Evolutionary conservation across 2,329 filamentous ascomycete genomes (phyloP), one percentile per base, ranked within the genome.

Genomic region (Clonostachys byssicola): DNA sequence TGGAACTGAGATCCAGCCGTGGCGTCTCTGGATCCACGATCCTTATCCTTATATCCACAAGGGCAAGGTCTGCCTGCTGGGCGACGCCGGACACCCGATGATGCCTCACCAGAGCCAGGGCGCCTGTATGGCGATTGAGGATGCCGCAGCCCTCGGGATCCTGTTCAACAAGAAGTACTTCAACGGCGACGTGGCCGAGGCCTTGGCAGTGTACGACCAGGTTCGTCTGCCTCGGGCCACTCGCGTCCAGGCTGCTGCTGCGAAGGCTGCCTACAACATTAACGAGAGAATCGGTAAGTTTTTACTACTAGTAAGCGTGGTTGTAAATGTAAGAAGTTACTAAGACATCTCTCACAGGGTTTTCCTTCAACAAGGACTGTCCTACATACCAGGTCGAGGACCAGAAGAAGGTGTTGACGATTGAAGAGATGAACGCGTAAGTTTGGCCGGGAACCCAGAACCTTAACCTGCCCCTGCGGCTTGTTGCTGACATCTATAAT

Each of bases 61-160:
- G 53, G 65, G 62, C 12, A 69, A 62, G 23, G 74, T 75, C 1
- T 83, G 78, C 46, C 63, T 88, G 1, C 59, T 88, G 12, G 85
- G 85, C 5, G 85, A 88, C 57, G 84, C 85, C 9, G 83, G 73
- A 3, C 83, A 86, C 55, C 83, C 83, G 63, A 85, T 85, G 80
- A 80, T 86, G 77, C 82, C 83, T 2, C 75, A 88, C 56, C 84
- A 87, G 58, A 83, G 78, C 48, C 84, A 88, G 60, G 84, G 84
- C 5, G 83, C 83, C 0, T 85, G 81, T 54, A 84, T 83, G 80
- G 81, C 83, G 0, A 84, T 86, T 41, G 83, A 86, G 58, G 83
- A 86, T 50, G 80, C 81, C 0, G 83, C 78, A 0, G 80, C 80
- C 0, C 60, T 87, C 1, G 83, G 83, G 0, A 79, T 86, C 14